Base-by-base conservation (phyloP, 192 early-diverging fungal genomes). In the Funneliformis geosporum region DNA sequence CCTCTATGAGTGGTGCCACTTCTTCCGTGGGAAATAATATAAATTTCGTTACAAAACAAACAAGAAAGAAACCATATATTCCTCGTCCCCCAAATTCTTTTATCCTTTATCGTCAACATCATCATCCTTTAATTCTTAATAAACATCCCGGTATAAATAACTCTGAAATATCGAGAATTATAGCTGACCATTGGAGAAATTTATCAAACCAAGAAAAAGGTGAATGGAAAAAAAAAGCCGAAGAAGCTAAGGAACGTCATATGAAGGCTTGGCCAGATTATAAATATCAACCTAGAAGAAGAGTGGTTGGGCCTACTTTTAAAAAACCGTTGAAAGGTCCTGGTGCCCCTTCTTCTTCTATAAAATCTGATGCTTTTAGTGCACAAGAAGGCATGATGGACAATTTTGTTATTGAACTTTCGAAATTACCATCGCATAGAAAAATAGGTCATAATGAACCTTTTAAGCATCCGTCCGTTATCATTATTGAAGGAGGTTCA, bases 11-110 rank as follows among this genome's bases (percentile, higher is more conserved):
- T 72, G 33, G 55, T 74, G 16, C 25, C 11, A 61, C n/a, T 0
- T 40, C 33, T n/a, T 21, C 18, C 42, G 23, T 9, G 8, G 39
- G 18, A n/a, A 68, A 42, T 68, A 44, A 21, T 25, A 65, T 40
- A 64, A 43, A 44, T 62, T 61, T 23, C 10, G 38, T 8, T 65
- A 40, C 74, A 9, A 79, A 79, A 68, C 77, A 79, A 42, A 64
- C n/a, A 27, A 61, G 75, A 25, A 79, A 79, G n/a, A 79, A 79
- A 66, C 61, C 73, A 12, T 76, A 81, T 33, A 78, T 76, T 59
- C 80, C 80, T 38, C 70, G 80, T n/a, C 77, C 77, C 0, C 77
- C 77, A 55, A 79, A 79, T 47, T 79, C 77, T 9, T 79, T 79
- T 43, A 79, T 79, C 42, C 38, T 79, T 23, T 79, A 79, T 79